These are phyloP conservation scores for Cystobasidiopsis lactophilus DNA, from an alignment of 768 basidiomycete genomes.

Conservation along the genomic window DNA sequence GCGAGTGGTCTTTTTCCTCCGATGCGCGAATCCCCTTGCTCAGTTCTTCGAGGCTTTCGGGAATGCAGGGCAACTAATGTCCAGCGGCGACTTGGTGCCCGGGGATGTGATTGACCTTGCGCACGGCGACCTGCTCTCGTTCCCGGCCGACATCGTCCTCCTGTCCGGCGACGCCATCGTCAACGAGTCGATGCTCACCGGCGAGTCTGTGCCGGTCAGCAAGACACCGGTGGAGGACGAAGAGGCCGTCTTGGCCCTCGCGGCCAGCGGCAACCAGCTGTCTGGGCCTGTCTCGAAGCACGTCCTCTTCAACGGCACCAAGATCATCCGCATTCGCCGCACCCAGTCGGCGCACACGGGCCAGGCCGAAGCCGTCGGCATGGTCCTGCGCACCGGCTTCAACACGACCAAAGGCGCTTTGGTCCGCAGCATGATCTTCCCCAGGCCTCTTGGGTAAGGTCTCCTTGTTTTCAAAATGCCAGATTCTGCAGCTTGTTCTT, in stretches of 20 bases:
- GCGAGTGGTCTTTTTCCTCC: slow-evolving; percentile 30
- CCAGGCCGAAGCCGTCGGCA: slow-evolving; percentile 15
- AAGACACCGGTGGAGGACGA: slow-evolving; percentile 67
- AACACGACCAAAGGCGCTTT: slow-evolving; percentile 94
- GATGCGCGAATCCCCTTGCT: neutral
- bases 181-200: slow-evolving; percentile 97
- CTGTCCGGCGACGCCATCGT: slow-evolving; percentile 92
- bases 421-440: slow-evolving; percentile 91
- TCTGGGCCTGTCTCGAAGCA: slow-evolving; percentile 45
- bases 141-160: slow-evolving; percentile 79
- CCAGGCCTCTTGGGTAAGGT: slow-evolving; percentile 62
- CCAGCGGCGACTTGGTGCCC: slow-evolving; percentile 41
- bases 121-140: slow-evolving; percentile 41
- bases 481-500: neutral
- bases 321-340: slow-evolving; percentile 50
- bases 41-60: slow-evolving; percentile 28
- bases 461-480: neutral
- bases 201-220: slow-evolving; percentile 90
- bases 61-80: slow-evolving; percentile 44
- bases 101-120: slow-evolving; percentile 86
- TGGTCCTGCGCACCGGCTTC: slow-evolving; percentile 73
- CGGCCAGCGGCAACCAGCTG: slow-evolving; percentile 38
- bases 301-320: slow-evolving; percentile 75
- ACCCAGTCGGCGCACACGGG: neutral
- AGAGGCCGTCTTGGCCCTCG: slow-evolving; percentile 25